Evolutionary conservation across 495 filamentous ascomycete genomes (phyloP).

Genomic region (Sabuloglossum arenarium): DNA sequence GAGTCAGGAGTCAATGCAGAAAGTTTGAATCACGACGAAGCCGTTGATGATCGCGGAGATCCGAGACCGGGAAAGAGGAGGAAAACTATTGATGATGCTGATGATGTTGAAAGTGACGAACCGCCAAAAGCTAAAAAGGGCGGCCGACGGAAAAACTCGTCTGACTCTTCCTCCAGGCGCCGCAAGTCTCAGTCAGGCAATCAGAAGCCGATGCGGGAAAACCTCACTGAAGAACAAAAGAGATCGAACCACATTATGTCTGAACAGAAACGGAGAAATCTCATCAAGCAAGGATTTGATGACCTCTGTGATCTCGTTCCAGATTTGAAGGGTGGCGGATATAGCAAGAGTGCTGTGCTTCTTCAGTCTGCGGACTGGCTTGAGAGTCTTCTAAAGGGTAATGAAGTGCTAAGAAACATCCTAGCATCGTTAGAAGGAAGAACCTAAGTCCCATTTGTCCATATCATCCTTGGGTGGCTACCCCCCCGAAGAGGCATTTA

Average conservation of each 20-base stretch:
- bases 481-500: not conserved
- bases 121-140: constrained; percentile 15
- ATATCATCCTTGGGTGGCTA: not conserved
- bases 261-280: constrained; percentile 64
- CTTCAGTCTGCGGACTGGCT: constrained; percentile 51
- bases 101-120: constrained; percentile 10
- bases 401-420: constrained; percentile 24
- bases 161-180: constrained; percentile 11
- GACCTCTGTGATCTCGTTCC: constrained; percentile 53
- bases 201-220: constrained; percentile 32
- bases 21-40: constrained; percentile 23
- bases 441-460: not conserved
- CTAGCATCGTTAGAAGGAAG: constrained; percentile 1
- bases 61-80: constrained; percentile 23
- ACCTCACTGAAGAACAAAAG: constrained; percentile 68
- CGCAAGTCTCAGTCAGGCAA: constrained; percentile 10
- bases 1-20: not conserved
- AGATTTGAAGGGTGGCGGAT: constrained; percentile 40
- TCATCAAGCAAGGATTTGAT: constrained; percentile 60
- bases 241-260: constrained; percentile 73
- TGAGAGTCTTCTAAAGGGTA: constrained; percentile 46
- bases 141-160: not conserved
- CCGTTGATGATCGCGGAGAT: constrained; percentile 8
- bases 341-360: constrained; percentile 63
- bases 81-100: constrained; percentile 22